phyloP scores from a whole-genome alignment of 164 flowering plant genomes.

The Saururus chinensis region DNA sequence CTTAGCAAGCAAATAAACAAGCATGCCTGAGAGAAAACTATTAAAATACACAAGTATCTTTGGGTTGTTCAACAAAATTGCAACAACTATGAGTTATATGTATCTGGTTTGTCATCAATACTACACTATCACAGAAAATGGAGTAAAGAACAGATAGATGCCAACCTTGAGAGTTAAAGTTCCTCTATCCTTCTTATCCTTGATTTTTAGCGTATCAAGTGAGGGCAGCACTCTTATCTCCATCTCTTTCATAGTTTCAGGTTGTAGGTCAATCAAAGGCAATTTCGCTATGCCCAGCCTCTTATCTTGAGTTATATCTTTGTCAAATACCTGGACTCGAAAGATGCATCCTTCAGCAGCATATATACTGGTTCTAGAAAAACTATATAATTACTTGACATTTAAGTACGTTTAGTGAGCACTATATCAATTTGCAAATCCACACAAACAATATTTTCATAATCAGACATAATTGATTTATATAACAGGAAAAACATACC shows the following conservation, averaged over 20 bases:
- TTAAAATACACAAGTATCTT: too few relatives aligned
- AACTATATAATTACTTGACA: too few relatives aligned
- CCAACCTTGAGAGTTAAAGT: slow-evolving; percentile 64
- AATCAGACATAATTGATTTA: background rate
- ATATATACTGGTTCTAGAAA: background rate
- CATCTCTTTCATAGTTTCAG: slow-evolving; percentile 49
- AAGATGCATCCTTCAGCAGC: background rate
- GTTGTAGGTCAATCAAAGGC: slow-evolving; percentile 47
- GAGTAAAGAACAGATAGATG: background rate
- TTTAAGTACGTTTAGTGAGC: too few relatives aligned
- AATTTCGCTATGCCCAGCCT: slow-evolving; percentile 71
- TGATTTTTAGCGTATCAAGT: slow-evolving; percentile 77
- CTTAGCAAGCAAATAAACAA: too few relatives aligned
- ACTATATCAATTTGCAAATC: background rate
- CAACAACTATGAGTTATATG: too few relatives aligned
- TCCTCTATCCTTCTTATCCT: slow-evolving; percentile 95
- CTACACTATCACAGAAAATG: background rate
- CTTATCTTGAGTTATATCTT: slow-evolving; percentile 90
- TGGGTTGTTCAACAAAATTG: too few relatives aligned
- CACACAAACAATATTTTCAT: background rate
- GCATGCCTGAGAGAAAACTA: too few relatives aligned
- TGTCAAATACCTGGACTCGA: slow-evolving; percentile 58
- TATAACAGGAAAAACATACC: slow-evolving; percentile 27
- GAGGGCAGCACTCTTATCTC: slow-evolving; percentile 64
- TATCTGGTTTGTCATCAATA: too few relatives aligned